Evolutionary conservation across 345 rosid species (phyloP), one percentile per base, ranked within the genome.

Genomic region (Microthlaspi erraticum): DNA sequence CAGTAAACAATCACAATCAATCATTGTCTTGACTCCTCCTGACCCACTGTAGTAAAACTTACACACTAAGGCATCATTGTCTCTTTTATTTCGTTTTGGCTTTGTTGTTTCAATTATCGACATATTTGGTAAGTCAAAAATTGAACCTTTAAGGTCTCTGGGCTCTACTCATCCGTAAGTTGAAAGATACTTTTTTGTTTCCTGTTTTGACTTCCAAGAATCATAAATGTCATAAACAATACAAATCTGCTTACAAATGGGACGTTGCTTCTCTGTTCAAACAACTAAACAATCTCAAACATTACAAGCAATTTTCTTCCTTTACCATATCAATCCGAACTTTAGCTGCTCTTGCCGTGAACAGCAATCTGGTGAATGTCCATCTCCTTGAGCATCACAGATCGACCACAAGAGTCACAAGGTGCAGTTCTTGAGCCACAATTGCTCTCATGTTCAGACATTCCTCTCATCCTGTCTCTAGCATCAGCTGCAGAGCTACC

Each of bases 311-410:
- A 4, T 0, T 32, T 37, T n/a, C n/a, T 53, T 1, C 2, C 20
- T 20, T 43, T 26, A 26, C n/a, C 39, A 53, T 52, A 72, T 19
- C 52, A 60, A 60, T 45, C 4, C 9, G 7, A 50, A 70, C 10
- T 74, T 74, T 71, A 86, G 79, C 80, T 55, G 56, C 60, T 82
- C 85, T 86, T 91, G 50, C 80, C 95, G 64, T 89, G 99, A 59
- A 91, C 98, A 3, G 97, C 96, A 32, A 88, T 66, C 51, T 89
- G 97, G 79, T 94, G 99, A 59, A 91, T 89, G 74, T 91, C 98
- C 99, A 91, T 94, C 13, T 94, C 98, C 78, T 94, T 94, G 78
- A 94, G 75, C 99, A 89, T 92, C 64, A 94, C 88, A 0, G 98
- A 83, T n/a, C 97, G 86, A 37, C 99, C 97, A 29, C 98, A 94